Evolutionary conservation across 257 asterid species (phyloP).

Genomic region (Cordia subcordata): DNA sequence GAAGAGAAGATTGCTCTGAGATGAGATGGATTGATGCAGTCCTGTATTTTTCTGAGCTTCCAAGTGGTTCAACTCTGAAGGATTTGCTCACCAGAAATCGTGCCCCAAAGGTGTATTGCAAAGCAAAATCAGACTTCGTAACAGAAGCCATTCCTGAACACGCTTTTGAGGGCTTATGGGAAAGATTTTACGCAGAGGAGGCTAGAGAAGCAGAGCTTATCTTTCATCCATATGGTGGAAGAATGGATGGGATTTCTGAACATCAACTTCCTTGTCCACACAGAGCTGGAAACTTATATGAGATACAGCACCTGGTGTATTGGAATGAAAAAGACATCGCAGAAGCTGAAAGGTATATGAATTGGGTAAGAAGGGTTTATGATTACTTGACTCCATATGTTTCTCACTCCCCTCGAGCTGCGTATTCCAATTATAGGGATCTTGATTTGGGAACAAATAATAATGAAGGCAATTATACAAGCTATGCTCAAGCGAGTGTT

Average conservation of each 20-base stretch:
- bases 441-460: constrained; percentile 39
- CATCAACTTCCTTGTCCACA: constrained; percentile 35
- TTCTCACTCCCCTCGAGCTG: constrained; percentile 34
- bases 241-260: constrained; percentile 27
- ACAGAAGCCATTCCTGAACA: constrained; percentile 21
- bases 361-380: constrained; percentile 36
- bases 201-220: constrained; percentile 25
- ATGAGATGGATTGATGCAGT: constrained; percentile 35
- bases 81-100: constrained; percentile 25
- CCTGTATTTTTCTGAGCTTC: constrained; percentile 40
- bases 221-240: constrained; percentile 40
- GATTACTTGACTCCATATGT: constrained; percentile 29
- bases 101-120: constrained; percentile 27
- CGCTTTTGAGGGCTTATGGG: constrained; percentile 31
- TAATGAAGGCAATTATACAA: constrained; percentile 18
- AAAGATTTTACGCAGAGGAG: constrained; percentile 20
- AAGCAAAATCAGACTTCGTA: constrained; percentile 42
- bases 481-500: constrained; percentile 29
- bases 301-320: constrained; percentile 31
- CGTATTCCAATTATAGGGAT: constrained; percentile 37
- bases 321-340: constrained; percentile 23
- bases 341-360: constrained; percentile 11
- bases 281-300: constrained; percentile 35
- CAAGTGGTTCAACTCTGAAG: constrained; percentile 22
- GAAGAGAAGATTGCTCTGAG: constrained; percentile 35